Evolutionary conservation across 2,329 filamentous ascomycete species (phyloP), one percentile per base, ranked within the genome.

Genomic region (Lachnellula suecica): DNA sequence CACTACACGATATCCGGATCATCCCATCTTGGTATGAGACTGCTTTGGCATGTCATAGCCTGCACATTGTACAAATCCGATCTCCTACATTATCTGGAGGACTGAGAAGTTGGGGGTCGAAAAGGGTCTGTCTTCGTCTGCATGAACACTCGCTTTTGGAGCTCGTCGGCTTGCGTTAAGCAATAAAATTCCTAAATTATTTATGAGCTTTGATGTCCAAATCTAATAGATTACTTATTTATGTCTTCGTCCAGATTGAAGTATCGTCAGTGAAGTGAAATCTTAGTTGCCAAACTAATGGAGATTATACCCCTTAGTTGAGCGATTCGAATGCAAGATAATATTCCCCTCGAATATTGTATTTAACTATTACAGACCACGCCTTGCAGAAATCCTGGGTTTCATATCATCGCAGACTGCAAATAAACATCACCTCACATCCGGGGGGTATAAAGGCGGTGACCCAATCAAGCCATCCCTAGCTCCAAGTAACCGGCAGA

Each of bases 21-120:
- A 44, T 37, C 49, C 41, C 56, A 53, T 53, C 52, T 52, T 53
- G 45, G 48, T 41, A 49, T 44, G 44, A 57, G 49, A 54, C 52
- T 53, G 49, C 52, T 52, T n/a, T 54, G 49, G 57, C 55, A 60
- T 61, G 53, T 48, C 53, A 51, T 44, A 44, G 56, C 46, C 34
- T 44, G 25, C 51, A 45, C 51, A 56, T 52, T 66, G 63, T 65
- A 65, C 60, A 66, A 66, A 62, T 60, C 54, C 51, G 42, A 59
- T 51, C 61, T 63, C 58, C 47, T 52, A 59, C 56, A 58, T 46
- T 51, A 38, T 27, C 44, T 35, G 48, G 22, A 15, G 17, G 38
- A 46, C 37, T 48, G 51, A 43, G 42, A 40, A 40, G 54, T 22
- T 34, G 44, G 22, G 34, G 49, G 44, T 51, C 23, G 22, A 51